Evolutionary conservation across 352 stramenopile genomes (phyloP).

Genomic region (Plasmopara viticola): DNA sequence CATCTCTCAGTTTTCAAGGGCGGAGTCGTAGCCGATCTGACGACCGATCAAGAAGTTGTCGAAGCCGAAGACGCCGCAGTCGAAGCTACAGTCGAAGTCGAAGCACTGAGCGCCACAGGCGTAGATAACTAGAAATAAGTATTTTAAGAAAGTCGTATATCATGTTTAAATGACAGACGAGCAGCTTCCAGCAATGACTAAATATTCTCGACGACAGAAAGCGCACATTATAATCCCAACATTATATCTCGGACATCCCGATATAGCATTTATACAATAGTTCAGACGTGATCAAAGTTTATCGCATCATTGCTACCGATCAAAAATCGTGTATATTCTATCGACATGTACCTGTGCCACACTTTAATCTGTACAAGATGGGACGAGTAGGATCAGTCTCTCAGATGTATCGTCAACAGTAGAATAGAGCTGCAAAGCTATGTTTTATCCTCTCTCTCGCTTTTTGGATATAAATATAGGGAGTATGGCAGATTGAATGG

Average conservation of each 20-base stretch:
- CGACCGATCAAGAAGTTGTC: constrained; percentile 15
- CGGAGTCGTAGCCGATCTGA: constrained; percentile 22
- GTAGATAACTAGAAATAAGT: neutral
- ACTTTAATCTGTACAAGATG: too few relatives aligned
- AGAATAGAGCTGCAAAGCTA: too few relatives aligned
- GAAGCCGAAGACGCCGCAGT: constrained; percentile 16
- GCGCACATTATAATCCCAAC: neutral
- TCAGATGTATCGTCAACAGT: too few relatives aligned
- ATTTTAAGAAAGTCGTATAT: neutral
- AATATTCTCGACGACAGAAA: neutral
- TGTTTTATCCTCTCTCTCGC: too few relatives aligned
- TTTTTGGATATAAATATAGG: too few relatives aligned
- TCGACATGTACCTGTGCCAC: neutral
- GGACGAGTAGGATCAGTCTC: too few relatives aligned
- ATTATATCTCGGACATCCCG: neutral
- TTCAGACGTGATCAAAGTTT: neutral
- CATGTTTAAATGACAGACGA: neutral
- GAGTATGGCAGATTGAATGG: too few relatives aligned
- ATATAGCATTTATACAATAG: neutral
- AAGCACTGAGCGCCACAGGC: constrained; percentile 16
- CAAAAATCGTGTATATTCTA: neutral
- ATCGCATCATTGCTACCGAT: neutral
- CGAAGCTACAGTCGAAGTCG: constrained; percentile 20
- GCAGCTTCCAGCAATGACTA: neutral
- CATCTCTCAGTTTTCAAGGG: constrained; percentile 8